Evolutionary conservation across 2,329 filamentous ascomycete species (phyloP), one percentile per base, ranked within the genome.

Genomic region (Aspergillus sp.): DNA sequence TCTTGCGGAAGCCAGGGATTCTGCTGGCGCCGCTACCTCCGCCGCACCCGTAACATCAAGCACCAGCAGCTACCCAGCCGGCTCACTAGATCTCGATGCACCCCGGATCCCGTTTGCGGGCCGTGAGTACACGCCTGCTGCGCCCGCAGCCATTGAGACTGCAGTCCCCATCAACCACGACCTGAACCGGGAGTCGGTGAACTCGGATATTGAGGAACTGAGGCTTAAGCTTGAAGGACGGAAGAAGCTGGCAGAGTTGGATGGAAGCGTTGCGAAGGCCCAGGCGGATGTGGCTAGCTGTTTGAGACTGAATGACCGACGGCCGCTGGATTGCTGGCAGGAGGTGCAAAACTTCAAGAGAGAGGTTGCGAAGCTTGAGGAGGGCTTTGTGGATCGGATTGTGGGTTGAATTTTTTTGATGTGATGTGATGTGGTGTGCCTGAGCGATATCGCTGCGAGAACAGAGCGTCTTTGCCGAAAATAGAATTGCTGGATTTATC

Each of bases 261-360:
- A 92, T 65, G 85, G 88, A 62, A 79, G 79, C 51, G 86, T 96
- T 49, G 87, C 91, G 76, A 83, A 81, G 72, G 90, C 92, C 19
- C 89, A 91, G 75, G 81, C 85, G 65, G 86, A 88, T 59, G 87
- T 97, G 56, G 85, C 95, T 62, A 83, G 84, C 67, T 98, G 93
- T 74, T 80, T 98, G 80, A 82, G 90, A 61, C 83, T 88, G 70
- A 88, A 97, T 75, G 93, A 97, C 77, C 83, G 91, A 63, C 84
- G 91, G 74, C 93, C 93, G 73, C 80, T 97, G 72, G 90, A 97
- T 80, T 98, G 93, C 83, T 97, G 90, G 90, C 84, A 87, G 76
- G 92, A 97, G 84, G 91, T 97, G 23, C 89, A 96, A 79, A 82
- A 81, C 19, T 98, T 98, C 77, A 96, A 93, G 85, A 84, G 84